Base-by-base conservation (phyloP, 2,329 filamentous ascomycete genomes). In the Stachybotrys echinatus region DNA sequence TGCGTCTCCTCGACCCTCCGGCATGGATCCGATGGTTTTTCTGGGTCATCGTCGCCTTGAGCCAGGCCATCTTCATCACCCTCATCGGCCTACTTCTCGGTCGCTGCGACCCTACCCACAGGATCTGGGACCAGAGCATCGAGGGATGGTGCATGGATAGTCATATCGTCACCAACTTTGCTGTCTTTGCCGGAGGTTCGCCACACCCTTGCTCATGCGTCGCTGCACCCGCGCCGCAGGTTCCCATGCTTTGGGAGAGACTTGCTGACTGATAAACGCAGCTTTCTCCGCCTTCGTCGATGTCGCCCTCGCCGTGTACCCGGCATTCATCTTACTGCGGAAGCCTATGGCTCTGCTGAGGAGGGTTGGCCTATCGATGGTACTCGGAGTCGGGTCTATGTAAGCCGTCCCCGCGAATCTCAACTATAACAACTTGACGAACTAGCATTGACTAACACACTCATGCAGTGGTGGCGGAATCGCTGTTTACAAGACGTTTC, bases 381-480 rank as follows among this genome's bases (percentile, higher is more conserved):
- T 59, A 1, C 58, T 65, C 3, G 61, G 62, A 2, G 50, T 64
- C 3, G 61, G 61, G 8, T 55, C 54, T 6, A 48, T 61, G 60
- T 64, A 57, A 47, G 60, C 52, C 20, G 19, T 18, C 38, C 8
- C 10, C 38, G 5, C 6, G 4, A 40, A 10, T 37, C 47, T 44
- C n/a, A 20, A 23, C 17, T 27, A 23, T 23, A 23, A 45, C 8
- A 23, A 23, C 12, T 19, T 6, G 4, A 27, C 42, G 10, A 45
- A 17, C n/a, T 21, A n/a, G 6, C 42, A 23, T 14, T n/a, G 18
- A 12, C 44, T 45, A n/a, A 45, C 42, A 45, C 42, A 23, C 27
- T 21, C 22, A 6, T 14, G 23, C 27, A 46, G 44, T 21, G 44
- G 44, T 19, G 44, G 44, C 23, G 44, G 17, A n/a, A 37, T 46